A percentile compares a stretch with the other conserved stretches of the same genome.
These are phyloP conservation scores for Sclerospora graminicola DNA, from an alignment of 352 stramenopile genomes.

Conservation along the genomic window DNA sequence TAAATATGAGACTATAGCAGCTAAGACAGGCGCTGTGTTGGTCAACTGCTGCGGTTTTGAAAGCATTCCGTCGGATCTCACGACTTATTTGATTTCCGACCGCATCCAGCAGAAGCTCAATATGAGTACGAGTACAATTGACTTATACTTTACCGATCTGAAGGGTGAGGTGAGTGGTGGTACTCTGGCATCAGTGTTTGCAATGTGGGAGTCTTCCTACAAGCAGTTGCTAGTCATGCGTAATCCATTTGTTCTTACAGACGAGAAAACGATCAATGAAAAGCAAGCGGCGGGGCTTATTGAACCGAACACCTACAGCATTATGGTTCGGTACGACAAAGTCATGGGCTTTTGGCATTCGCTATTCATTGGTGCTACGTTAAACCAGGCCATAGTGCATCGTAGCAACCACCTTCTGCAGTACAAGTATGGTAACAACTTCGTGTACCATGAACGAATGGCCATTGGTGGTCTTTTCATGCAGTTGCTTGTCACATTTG, in stretches of 20 bases:
- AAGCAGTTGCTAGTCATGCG: constrained; percentile 27
- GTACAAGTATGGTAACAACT: constrained; percentile 42
- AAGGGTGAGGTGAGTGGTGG: constrained; percentile 53
- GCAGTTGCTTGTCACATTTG: constrained; percentile 30
- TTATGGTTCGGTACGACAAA: constrained; percentile 55
- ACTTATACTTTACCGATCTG: constrained; percentile 38
- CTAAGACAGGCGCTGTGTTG: constrained; percentile 61
- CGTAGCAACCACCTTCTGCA: constrained; percentile 52
- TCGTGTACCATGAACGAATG: constrained; percentile 60
- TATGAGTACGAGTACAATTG: constrained; percentile 23
- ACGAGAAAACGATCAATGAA: constrained; percentile 25
- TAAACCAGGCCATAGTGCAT: constrained; percentile 80
- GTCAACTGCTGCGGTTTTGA: constrained; percentile 87
- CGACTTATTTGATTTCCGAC: constrained; percentile 61
- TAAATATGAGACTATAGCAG: constrained; percentile 44
- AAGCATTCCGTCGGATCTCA: constrained; percentile 82
- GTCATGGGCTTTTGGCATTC: constrained; percentile 50
- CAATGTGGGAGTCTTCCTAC: constrained; percentile 37
- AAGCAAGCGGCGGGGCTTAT: constrained; percentile 25
- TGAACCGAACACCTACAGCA: constrained; percentile 21
- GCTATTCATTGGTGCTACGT: constrained; percentile 63
- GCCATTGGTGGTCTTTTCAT: constrained; percentile 35
- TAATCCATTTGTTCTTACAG: constrained; percentile 56
- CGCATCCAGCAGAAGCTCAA: constrained; percentile 44
- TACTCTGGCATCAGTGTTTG: constrained; percentile 44